Evolutionary conservation across 192 early-diverging fungal genomes (phyloP), one percentile per base, ranked within the genome.

Genomic region (Spizellomyces punctatus): DNA sequence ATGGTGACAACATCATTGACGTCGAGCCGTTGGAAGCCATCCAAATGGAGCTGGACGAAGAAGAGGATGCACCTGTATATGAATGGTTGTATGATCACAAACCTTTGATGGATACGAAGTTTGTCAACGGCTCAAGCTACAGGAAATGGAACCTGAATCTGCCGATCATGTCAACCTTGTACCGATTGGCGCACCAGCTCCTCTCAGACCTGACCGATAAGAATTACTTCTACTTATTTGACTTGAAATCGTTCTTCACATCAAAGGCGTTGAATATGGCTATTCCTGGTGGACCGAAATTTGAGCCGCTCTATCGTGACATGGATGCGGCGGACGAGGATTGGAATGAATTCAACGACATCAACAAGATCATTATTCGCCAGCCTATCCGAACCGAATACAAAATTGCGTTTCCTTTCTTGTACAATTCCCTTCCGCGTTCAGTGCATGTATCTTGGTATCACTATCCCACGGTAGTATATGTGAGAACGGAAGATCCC

Each of bases 271-370:
- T 99, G 45, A 98, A 97, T 77, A 92, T 99, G 88, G 96, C 96
- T 9, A 95, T 99, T 71, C 98, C 98, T 0, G 95, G 96, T 63
- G 98, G 98, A 19, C 95, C 96, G 36, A 96, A 96, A 67, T 99
- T 99, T 46, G 98, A 99, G 81, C 96, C 98, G 8, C 83, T 99
- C 45, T 93, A 92, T 79, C 89, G 93, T n/a, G 98, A 99, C 80
- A 88, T 95, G 72, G 94, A 99, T 74, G 88, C 94, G 1, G 92
- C 89, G 1, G 98, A 99, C 79, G 96, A 99, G 78, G 98, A 99
- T 84, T 99, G 98, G 98, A 99, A 98, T 81, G 98, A 99, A 78
- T 99, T 99, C 82, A 99, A 99, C 83, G 98, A 99, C 76, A 98
- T 99, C 85, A 95, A 96, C 91, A 99, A 99, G 82, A 95, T 99